A percentile compares a stretch with the other conserved stretches of the same genome.
Evolutionary conservation across 78 protist species (phyloP).

Genomic region (Guillardia theta): DNA sequence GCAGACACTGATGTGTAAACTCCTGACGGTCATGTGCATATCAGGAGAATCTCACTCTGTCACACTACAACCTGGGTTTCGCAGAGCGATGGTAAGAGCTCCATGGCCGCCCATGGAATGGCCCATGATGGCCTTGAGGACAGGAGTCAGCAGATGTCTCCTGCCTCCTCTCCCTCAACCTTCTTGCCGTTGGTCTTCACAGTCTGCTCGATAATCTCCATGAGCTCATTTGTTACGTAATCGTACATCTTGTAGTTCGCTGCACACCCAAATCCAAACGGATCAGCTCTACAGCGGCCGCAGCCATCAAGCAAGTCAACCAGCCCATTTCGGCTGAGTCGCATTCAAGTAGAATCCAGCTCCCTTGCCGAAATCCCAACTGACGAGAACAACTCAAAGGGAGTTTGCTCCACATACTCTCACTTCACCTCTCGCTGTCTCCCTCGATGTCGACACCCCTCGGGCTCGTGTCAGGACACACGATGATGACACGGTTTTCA

Average conservation of each 20-base stretch:
- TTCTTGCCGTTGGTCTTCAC: not conserved
- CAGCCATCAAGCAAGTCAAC: too few relatives aligned
- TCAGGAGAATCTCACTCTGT: too few relatives aligned
- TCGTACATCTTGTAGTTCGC: not conserved
- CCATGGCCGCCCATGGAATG: not conserved
- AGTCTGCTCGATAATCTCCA: not conserved
- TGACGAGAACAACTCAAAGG: too few relatives aligned
- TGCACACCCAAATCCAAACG: too few relatives aligned
- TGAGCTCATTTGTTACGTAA: not conserved
- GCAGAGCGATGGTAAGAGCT: not conserved
- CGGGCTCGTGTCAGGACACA: not conserved
- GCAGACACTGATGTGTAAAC: not conserved
- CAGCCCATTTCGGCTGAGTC: not conserved
- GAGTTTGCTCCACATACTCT: too few relatives aligned
- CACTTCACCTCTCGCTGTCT: too few relatives aligned
- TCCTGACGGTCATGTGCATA: too few relatives aligned
- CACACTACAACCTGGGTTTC: not conserved
- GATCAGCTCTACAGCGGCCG: too few relatives aligned
- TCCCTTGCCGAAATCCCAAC: not conserved
- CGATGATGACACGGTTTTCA: not conserved
- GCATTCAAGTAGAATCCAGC: not conserved
- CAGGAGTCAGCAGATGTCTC: too few relatives aligned
- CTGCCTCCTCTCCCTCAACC: too few relatives aligned
- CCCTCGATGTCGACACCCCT: not conserved
- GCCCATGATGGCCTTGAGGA: not conserved